Base-by-base conservation (phyloP, 2,329 filamentous ascomycete genomes). In the Alternaria gansuensis region DNA sequence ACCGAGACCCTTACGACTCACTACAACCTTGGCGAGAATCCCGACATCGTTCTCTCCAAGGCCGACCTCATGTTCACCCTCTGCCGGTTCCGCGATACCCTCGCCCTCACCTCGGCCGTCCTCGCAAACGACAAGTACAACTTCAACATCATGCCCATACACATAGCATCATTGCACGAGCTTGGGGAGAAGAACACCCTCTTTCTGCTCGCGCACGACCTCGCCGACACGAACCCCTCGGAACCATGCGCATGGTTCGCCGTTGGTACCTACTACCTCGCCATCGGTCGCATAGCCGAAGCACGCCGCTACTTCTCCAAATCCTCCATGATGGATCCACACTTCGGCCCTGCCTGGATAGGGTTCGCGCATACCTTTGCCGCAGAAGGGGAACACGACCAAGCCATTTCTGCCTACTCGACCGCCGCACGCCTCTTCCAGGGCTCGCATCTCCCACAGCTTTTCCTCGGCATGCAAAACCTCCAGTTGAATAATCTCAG, bases 331-430 rank as follows among this genome's bases (percentile, higher is more conserved):
- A 94, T 99, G 89, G 93, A 99, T 73, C 91, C 94, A 6, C 94
- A 98, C 79, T 99, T 97, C 70, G 94, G 94, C 0, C 92, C 95
- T 1, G 95, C 95, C 3, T 99, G 95, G 95, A 98, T 99, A 65
- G 95, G 96, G 1, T 99, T 99, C 74, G 95, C 95, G 1, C 96
- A 99, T 77, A 99, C 95, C 0, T 99, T 99, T 75, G 95, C 95
- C 1, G 93, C 93, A 10, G 95, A 99, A 77, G 95, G 95, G 51
- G 95, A 99, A 78, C 93, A 98, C 77, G 95, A 99, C 76, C 95
- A 99, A 79, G 95, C 95, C 46, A 97, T 99, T 63, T 96, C 93
- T 8, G 95, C 96, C 0, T 99, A 99, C 80, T 96, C 92, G 29
- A 99, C 95, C 0, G 95, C 95, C 0, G 94, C 94, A 2, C 86